Evolutionary conservation across 2,329 filamentous ascomycete genomes (phyloP).

Genomic region (Monosporascus sp.): DNA sequence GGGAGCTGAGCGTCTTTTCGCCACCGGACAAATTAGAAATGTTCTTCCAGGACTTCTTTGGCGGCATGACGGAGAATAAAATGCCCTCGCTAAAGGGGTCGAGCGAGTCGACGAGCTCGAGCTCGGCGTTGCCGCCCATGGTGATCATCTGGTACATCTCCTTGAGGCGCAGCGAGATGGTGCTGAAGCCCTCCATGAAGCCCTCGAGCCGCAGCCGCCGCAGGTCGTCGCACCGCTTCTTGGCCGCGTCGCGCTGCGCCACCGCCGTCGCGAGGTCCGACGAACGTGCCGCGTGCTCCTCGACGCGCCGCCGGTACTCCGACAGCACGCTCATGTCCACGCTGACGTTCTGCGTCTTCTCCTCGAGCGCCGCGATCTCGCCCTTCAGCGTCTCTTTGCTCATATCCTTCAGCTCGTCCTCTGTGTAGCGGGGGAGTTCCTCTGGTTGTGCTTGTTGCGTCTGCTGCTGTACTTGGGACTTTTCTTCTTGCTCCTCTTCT

Average conservation of each 20-base stretch:
- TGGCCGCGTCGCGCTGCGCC: constrained; percentile 72
- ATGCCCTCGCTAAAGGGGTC: constrained; percentile 98
- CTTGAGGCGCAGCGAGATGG: constrained; percentile 89
- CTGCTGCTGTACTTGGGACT: constrained; percentile 15
- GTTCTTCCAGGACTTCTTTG: constrained; percentile 99
- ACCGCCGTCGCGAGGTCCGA: constrained; percentile 78
- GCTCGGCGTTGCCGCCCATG: constrained; percentile 96
- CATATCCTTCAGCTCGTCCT: constrained; percentile 63
- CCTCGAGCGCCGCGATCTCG: constrained; percentile 57
- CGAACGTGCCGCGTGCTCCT: constrained; percentile 76
- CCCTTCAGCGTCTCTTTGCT: constrained; percentile 54
- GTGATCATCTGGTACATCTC: constrained; percentile 99
- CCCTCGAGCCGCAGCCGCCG: constrained; percentile 85
- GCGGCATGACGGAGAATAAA: constrained; percentile 96
- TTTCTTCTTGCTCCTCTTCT: constrained; percentile 16
- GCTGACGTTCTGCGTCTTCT: constrained; percentile 74
- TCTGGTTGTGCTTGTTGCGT: constrained; percentile 32
- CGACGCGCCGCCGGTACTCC: constrained; percentile 80
- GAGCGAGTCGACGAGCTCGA: constrained; percentile 91
- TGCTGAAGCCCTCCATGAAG: constrained; percentile 97
- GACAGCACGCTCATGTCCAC: constrained; percentile 85
- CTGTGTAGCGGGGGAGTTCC: constrained; percentile 72
- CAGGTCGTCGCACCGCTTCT: constrained; percentile 88
- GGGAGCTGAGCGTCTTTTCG: constrained; percentile 90
- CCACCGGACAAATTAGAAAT: constrained; percentile 93